These are phyloP conservation scores for Ogataea pini DNA, from an alignment of 805 yeast species.

Conservation along the genomic window DNA sequence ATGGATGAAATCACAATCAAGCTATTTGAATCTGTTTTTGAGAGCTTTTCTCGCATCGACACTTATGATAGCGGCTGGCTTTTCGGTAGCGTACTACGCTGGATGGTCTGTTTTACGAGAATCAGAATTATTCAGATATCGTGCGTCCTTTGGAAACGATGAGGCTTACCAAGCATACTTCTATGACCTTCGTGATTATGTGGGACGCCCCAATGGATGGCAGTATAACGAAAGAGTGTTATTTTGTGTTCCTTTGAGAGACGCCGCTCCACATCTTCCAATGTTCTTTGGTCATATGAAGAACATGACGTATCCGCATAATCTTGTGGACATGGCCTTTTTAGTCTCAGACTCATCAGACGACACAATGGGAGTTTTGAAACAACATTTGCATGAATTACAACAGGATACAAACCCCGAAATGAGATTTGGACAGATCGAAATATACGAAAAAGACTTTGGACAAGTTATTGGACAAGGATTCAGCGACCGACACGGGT, in stretches of 20 bases:
- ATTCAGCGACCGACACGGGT: slow-evolving; percentile 91
- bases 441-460: slow-evolving; percentile 87
- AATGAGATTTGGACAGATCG: slow-evolving; percentile 80
- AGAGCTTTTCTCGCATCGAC: neutral
- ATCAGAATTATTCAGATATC: slow-evolving; percentile 13
- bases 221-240: slow-evolving; percentile 51
- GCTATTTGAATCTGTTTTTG: neutral
- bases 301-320: slow-evolving; percentile 59
- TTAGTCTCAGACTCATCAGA: slow-evolving; percentile 89
- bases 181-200: slow-evolving; percentile 45
- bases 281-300: slow-evolving; percentile 60
- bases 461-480: slow-evolving; percentile 94
- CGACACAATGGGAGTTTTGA: slow-evolving; percentile 73
- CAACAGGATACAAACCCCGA: slow-evolving; percentile 64
- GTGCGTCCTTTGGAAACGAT: slow-evolving; percentile 18
- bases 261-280: slow-evolving; percentile 60
- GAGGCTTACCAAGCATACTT: slow-evolving; percentile 23
- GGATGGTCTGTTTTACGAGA: slow-evolving; percentile 2
- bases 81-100: neutral
- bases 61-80: slow-evolving; percentile 1
- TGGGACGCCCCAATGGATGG: slow-evolving; percentile 53
- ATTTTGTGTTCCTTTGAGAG: slow-evolving; percentile 60
- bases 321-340: slow-evolving; percentile 65
- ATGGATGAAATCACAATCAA: neutral
- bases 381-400: slow-evolving; percentile 54